These are phyloP conservation scores for Dorcoceras hygrometricum DNA, from an alignment of 257 asterid species.

Conservation along the genomic window DNA sequence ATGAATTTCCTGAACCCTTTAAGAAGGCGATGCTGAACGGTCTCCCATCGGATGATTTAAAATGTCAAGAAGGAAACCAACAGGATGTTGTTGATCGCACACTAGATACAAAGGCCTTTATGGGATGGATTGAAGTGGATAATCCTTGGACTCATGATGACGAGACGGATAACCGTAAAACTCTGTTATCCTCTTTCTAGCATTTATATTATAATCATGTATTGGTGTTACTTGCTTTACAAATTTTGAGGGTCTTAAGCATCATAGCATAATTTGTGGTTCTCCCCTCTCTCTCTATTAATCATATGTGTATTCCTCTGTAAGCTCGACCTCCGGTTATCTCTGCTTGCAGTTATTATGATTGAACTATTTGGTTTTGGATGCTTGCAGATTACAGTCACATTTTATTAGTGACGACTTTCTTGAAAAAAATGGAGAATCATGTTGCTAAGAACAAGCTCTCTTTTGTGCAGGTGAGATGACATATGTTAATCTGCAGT, in stretches of 20 bases:
- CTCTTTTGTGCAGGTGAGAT: constrained; percentile 63
- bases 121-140: constrained; percentile 90
- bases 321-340: no score
- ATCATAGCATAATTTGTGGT: no score
- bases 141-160: constrained; percentile 95
- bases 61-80: constrained; percentile 94
- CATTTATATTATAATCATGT: constrained; percentile 1
- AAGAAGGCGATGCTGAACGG: constrained; percentile 44
- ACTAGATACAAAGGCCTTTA: constrained; percentile 76
- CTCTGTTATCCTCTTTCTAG: constrained; percentile 19
- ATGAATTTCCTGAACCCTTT: constrained; percentile 79
- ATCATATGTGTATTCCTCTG: no score
- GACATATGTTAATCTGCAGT: constrained; percentile 87
- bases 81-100: constrained; percentile 90
- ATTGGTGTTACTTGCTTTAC: not conserved
- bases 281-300: no score
- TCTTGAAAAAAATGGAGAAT: constrained; percentile 16
- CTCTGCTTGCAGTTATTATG: no score
- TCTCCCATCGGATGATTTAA: constrained; percentile 72
- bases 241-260: no score
- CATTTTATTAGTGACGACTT: not conserved
- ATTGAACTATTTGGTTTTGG: no score
- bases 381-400: no score
- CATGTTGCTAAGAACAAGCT: constrained; percentile 8
- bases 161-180: constrained; percentile 85